Evolutionary conservation across 2,329 filamentous ascomycete species (phyloP), one percentile per base, ranked within the genome.

Genomic region (Dendrostoma leiphaemia): DNA sequence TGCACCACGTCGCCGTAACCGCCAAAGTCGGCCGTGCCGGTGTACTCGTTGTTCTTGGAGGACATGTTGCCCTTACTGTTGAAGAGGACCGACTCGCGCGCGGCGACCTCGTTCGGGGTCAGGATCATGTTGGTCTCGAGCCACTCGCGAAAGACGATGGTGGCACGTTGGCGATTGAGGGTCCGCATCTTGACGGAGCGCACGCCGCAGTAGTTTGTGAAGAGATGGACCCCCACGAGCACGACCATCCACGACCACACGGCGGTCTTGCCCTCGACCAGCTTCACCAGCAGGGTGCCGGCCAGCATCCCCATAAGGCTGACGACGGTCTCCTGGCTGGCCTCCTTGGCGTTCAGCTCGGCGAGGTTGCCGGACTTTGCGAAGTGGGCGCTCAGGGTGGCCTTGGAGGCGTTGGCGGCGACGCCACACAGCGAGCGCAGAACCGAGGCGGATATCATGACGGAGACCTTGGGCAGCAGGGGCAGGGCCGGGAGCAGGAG

Each of bases 331-430:
- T 97, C 94, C 73, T 97, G 94, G 61, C 90, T 95, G 12, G 91
- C 91, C 68, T 97, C 93, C 80, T 96, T 86, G 53, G 93, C 92
- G 72, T 97, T 97, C 53, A 99, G 78, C 69, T 97, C 93, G 2
- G 90, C 93, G 41, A 97, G 73, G 68, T 97, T 97, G 34, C 91
- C 90, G 66, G 85, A 85, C 61, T 79, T 84, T 8, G 93, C 91
- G 75, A 99, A 97, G 71, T 99, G 94, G 10, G 90, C 89, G 66
- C 90, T 94, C 62, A 99, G 73, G 58, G 89, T 92, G 2, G 93
- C 93, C 71, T 97, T 97, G 59, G 90, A 89, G 51, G 90, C 91
- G 12, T 89, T 91, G 1, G 91, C 93, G 0, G 93, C 90, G 5
- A 97, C 91, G 24, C 93, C 94, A 66, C 94, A 97, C 0, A 97